Conservation (phyloP, 1,284 basidiomycete species). For the Pseudozyma flocculosa region DNA sequence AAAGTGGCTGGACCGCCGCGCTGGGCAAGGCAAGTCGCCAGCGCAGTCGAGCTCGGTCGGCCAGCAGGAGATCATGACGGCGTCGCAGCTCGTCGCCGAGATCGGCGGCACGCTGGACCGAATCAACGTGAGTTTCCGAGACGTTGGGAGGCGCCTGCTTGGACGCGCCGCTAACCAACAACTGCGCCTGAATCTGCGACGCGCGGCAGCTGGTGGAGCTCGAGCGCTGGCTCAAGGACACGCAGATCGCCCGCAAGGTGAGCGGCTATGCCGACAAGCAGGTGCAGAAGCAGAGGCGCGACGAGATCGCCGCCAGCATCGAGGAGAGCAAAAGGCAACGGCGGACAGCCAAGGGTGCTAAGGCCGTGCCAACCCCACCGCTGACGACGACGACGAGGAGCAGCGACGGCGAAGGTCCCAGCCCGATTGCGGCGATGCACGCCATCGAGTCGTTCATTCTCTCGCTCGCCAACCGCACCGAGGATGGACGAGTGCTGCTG, state of each 20-base stretch:
- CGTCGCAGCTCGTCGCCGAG: constrained; percentile 66
- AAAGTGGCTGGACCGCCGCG: background rate
- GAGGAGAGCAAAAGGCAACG: background rate
- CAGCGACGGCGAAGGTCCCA: no score
- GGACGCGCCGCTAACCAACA: background rate
- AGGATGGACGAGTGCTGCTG: constrained; percentile 66
- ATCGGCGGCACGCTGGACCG: constrained; percentile 72
- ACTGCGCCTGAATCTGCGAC: background rate
- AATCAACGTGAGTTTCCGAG: constrained; percentile 65
- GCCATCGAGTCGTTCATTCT: constrained; percentile 81
- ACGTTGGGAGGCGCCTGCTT: background rate
- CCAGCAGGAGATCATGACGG: constrained; percentile 67
- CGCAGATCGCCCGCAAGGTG: constrained; percentile 72
- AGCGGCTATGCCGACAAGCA: constrained; percentile 76
- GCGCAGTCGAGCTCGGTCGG: background rate
- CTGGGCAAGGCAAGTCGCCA: background rate
- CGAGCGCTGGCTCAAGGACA: constrained; percentile 77
- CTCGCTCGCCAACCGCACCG: constrained; percentile 75
- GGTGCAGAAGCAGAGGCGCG: constrained; percentile 1
- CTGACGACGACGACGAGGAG: no score
- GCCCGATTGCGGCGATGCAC: constrained; percentile 74
- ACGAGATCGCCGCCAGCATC: background rate
- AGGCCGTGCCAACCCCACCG: no score
- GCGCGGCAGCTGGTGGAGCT: constrained; percentile 64
- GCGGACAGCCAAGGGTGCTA: background rate